Evolutionary conservation across 2,329 filamentous ascomycete species (phyloP).

Genomic region (Claviceps sp.): DNA sequence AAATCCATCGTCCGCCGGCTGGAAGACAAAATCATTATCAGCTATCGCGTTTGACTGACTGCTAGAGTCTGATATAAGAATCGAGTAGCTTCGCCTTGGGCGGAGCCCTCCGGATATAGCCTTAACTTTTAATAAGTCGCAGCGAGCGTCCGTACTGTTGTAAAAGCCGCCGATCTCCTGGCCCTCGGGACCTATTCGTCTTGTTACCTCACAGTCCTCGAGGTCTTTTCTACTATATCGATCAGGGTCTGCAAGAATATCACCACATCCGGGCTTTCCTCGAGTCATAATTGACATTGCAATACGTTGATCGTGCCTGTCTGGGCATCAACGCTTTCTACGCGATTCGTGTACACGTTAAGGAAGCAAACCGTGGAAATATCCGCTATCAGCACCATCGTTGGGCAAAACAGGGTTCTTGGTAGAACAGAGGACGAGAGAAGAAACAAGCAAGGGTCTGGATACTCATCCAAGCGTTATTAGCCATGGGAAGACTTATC

Average conservation of each 20-base stretch:
- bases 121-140: not conserved
- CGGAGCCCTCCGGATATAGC: conserved; percentile 7
- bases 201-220: conserved; percentile 10
- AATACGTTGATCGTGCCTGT: conserved; percentile 28
- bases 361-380: not conserved
- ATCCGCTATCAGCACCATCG: not conserved
- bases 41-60: not conserved
- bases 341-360: conserved; percentile 4
- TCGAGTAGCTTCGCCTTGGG: conserved; percentile 4
- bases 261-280: conserved; percentile 26
- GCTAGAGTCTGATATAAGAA: conserved; percentile 8
- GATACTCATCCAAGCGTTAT: not conserved
- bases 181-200: not conserved
- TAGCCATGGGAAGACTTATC: conserved; percentile 84
- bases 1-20: conserved; percentile 17
- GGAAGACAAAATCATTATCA: conserved; percentile 21
- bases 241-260: conserved; percentile 5
- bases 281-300: conserved; percentile 17
- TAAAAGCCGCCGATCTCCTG: conserved; percentile 9
- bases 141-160: conserved; percentile 1
- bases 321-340: conserved; percentile 34
- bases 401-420: not conserved
- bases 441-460: conserved; percentile 4
- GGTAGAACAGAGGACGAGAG: not conserved
- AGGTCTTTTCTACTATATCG: conserved; percentile 4